Evolutionary conservation across 2,329 filamentous ascomycete genomes (phyloP), one percentile per base, ranked within the genome.

Genomic region (Trichophyton benhamiae): DNA sequence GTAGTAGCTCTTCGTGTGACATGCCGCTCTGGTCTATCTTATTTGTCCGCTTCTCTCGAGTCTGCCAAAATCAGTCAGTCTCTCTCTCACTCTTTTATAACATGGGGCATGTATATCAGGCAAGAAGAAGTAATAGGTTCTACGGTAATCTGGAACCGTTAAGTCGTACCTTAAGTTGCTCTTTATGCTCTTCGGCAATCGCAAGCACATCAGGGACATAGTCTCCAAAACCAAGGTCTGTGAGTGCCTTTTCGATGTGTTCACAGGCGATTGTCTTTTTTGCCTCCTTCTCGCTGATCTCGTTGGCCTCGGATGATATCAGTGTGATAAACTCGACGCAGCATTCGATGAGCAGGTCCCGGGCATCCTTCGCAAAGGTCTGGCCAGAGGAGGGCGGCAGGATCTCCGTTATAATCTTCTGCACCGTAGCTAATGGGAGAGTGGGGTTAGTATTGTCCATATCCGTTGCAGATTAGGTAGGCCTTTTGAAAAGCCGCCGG

Each of bases 261-360:
- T 99, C 94, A 74, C 90, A 95, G 11, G 92, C 92, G 68, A 99
- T 99, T 3, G 94, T 99, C 82, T 99, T 99, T 80, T 99, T 99
- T 58, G 91, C 90, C 71, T 99, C 94, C 75, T 96, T 96, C 74
- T 99, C 94, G 11, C 91, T 95, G 66, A 99, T 99, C 70, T 99
- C 94, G 75, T 99, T 99, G 65, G 94, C 94, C 78, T 99, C 92
- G 57, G 90, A 95, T n/a, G 91, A 96, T 68, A 99, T 88, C 70
- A 99, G 84, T 17, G 94, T 97, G 75, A 99, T 96, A 75, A 99
- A 99, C 75, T 99, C 94, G 70, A 99, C 92, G 71, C 94, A 99
- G 78, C 94, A 97, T 78, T 97, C 94, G 70, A 99, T 99, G 59
- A 99, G 81, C 2, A 97, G 81, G 71, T 99, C 94, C 63, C 94